Percentiles rank a stretch among this genome's conserved stretches.
phyloP scores from a whole-genome alignment of 257 asterid species.

The Petunia secreta region DNA sequence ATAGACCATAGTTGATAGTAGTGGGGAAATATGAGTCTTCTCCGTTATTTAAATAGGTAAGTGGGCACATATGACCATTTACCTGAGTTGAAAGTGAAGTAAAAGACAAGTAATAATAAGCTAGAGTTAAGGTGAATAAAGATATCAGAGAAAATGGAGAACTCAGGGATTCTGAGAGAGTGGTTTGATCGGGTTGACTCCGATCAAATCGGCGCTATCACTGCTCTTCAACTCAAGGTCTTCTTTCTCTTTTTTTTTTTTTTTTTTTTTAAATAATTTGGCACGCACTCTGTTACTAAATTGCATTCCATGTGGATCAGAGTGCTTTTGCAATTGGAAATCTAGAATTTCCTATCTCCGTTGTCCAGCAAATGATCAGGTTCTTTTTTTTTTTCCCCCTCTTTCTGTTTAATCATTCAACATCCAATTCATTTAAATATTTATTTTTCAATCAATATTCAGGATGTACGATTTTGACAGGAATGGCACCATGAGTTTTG shows the following conservation, averaged over 20 bases:
- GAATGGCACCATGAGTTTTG: slow-evolving; percentile 83
- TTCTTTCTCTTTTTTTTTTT: not conserved
- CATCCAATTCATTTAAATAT: not conserved
- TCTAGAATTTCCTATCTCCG: slow-evolving; percentile 62
- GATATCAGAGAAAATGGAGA: slow-evolving; percentile 45
- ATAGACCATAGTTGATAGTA: no score
- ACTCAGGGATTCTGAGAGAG: slow-evolving; percentile 57
- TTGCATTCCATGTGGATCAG: slow-evolving; percentile 33
- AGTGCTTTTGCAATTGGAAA: slow-evolving; percentile 72
- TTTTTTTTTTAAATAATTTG: not conserved
- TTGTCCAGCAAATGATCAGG: slow-evolving; percentile 93
- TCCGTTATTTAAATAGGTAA: no score
- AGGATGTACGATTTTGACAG: slow-evolving; percentile 87
- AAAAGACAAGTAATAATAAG: no score
- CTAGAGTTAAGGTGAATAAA: no score
- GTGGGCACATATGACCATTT: no score
- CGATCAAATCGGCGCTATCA: slow-evolving; percentile 58
- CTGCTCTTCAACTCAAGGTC: slow-evolving; percentile 79
- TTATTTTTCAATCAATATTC: slow-evolving; percentile 29
- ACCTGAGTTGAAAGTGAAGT: no score
- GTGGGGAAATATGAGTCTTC: no score
- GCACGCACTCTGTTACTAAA: not conserved
- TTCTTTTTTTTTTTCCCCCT: slow-evolving; percentile 10
- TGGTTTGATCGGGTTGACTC: slow-evolving; percentile 89
- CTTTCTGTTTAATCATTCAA: not conserved